Evolutionary conservation across 768 basidiomycete genomes (phyloP).

Genomic region (Trametes meyenii): DNA sequence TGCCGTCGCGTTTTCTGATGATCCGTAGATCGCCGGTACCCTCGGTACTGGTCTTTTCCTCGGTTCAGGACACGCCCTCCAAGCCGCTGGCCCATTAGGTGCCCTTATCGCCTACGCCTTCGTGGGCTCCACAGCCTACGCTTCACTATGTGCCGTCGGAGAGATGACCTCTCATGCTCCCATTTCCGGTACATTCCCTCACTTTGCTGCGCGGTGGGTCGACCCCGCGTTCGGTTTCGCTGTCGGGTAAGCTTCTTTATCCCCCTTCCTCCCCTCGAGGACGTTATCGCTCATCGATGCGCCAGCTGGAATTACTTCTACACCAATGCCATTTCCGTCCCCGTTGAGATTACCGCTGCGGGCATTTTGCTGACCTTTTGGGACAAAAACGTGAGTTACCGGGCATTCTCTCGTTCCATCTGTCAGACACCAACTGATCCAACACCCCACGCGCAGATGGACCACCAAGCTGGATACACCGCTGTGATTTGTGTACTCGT

Average conservation of each 20-base stretch:
- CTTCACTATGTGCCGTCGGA: constrained; percentile 67
- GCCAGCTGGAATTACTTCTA: constrained; percentile 40
- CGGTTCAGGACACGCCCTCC: constrained; percentile 65
- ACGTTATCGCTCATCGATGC: not conserved
- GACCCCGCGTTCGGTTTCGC: constrained; percentile 42
- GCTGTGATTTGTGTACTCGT: constrained; percentile 60
- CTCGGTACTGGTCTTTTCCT: constrained; percentile 77
- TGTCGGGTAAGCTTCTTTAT: constrained; percentile 29
- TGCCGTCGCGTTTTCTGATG: not conserved
- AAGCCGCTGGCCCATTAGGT: constrained; percentile 64
- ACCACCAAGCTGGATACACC: constrained; percentile 59
- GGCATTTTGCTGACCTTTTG: constrained; percentile 73
- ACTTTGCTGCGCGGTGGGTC: constrained; percentile 52
- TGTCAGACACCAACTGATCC: not conserved
- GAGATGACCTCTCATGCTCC: constrained; percentile 85
- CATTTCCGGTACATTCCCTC: constrained; percentile 77
- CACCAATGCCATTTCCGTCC: constrained; percentile 57
- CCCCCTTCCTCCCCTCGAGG: not conserved
- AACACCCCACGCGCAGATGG: constrained; percentile 36
- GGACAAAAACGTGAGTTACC: constrained; percentile 55
- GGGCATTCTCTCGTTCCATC: not conserved
- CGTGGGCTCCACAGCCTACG: constrained; percentile 68
- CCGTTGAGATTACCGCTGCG: constrained; percentile 77
- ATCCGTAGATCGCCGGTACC: constrained; percentile 67
- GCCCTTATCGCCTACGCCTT: constrained; percentile 65